Conservation (phyloP, 345 rosid genomes). For the Xanthoceras sorbifolium region DNA sequence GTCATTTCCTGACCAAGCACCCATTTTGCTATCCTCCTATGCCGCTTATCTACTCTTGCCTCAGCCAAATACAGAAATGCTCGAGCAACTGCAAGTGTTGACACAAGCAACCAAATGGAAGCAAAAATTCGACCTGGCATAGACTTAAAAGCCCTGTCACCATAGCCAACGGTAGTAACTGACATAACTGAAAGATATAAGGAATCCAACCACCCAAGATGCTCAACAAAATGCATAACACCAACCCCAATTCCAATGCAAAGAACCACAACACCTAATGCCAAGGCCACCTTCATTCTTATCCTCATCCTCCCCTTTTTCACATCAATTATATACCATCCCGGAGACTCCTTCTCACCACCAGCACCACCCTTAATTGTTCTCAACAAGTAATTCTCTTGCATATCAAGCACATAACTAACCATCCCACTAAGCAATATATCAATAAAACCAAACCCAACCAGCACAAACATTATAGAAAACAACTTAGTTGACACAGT, state of each 20-base stretch:
- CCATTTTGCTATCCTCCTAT: constrained; percentile 70
- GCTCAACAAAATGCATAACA: constrained; percentile 81
- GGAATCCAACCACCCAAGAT: constrained; percentile 79
- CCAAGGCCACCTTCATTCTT: constrained; percentile 90
- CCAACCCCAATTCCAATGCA: constrained; percentile 81
- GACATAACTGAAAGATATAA: constrained; percentile 95
- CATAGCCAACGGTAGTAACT: constrained; percentile 90
- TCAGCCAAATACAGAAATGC: constrained; percentile 85
- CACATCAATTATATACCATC: constrained; percentile 72
- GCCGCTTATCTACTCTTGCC: constrained; percentile 87
- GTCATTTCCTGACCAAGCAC: constrained; percentile 87
- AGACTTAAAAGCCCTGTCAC: constrained; percentile 72
- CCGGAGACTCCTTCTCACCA: constrained; percentile 36
- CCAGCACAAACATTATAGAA: constrained; percentile 78
- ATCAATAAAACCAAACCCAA: constrained; percentile 83
- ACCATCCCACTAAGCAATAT: constrained; percentile 84
- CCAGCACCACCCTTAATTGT: constrained; percentile 46
- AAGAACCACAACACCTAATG: constrained; percentile 78
- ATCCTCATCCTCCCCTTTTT: constrained; percentile 97
- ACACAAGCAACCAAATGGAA: constrained; percentile 85
- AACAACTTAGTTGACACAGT: constrained; percentile 66
- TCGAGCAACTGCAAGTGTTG: constrained; percentile 83
- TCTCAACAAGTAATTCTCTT: constrained; percentile 73
- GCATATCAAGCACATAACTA: constrained; percentile 81
- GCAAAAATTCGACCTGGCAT: constrained; percentile 77